Evolutionary conservation across 805 yeast species (phyloP).

Genomic region (Wickerhamomyces xylosicus): DNA sequence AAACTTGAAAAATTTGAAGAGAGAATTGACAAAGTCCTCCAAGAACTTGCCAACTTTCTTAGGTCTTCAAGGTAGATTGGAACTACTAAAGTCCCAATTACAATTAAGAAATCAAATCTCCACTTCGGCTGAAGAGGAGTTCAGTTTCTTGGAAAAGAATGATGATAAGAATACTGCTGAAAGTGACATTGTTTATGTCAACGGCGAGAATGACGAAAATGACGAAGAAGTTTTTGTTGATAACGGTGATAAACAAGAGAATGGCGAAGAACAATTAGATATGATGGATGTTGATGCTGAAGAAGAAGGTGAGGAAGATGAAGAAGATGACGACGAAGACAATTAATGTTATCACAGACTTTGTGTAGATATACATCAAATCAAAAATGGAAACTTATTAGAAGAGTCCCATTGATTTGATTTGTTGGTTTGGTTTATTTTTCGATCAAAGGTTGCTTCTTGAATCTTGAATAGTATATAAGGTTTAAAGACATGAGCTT

Average conservation of each 20-base stretch:
- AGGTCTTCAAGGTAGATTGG: conserved; percentile 79
- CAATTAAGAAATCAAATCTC: conserved; percentile 49
- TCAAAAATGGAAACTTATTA: too few species aligned
- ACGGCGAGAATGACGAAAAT: conserved; percentile 36
- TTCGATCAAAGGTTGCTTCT: too few species aligned
- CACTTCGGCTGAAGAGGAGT: conserved; percentile 23
- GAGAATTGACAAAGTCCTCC: conserved; percentile 44
- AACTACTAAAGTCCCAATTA: conserved; percentile 67
- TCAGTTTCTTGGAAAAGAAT: conserved; percentile 8
- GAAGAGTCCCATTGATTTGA: too few species aligned
- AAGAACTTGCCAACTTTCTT: conserved; percentile 56
- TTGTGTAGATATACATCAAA: too few species aligned
- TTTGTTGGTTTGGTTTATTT: too few species aligned
- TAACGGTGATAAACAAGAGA: conserved; percentile 13
- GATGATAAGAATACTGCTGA: conserved; percentile 22
- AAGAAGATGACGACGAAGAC: conserved; percentile 3
- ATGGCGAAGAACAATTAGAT: too few species aligned
- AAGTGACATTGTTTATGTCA: conserved; percentile 22
- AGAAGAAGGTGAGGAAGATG: conserved; percentile 6
- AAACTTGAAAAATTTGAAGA: conserved; percentile 41
- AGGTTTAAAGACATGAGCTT: too few species aligned
- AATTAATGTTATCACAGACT: too few species aligned
- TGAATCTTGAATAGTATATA: too few species aligned
- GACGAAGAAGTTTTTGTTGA: conserved; percentile 22
- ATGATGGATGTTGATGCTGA: conserved; percentile 27